Conservation (phyloP, 2,329 filamentous ascomycete species). For the Ophiostoma tasmaniense region DNA sequence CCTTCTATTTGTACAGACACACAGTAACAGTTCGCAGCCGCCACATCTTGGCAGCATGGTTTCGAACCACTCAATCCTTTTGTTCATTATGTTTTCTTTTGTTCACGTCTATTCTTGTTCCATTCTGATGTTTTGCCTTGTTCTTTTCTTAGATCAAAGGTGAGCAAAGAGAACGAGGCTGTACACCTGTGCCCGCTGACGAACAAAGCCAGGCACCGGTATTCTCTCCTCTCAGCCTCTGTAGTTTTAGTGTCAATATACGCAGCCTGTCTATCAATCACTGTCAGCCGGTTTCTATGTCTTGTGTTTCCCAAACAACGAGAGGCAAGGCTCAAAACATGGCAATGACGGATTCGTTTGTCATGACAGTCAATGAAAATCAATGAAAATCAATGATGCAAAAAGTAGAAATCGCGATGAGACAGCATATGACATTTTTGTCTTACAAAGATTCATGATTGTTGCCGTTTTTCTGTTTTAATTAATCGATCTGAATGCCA, state of each 20-base stretch:
- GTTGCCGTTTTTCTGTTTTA: neutral
- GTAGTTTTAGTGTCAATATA: too few relatives aligned
- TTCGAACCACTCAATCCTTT: too few relatives aligned
- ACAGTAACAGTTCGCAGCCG: too few relatives aligned
- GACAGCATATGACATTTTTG: neutral
- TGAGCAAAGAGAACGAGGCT: neutral
- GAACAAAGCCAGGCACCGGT: neutral
- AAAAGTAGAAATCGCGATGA: neutral
- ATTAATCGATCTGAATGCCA: neutral
- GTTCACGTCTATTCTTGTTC: too few relatives aligned
- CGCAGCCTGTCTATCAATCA: too few relatives aligned
- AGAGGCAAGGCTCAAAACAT: neutral
- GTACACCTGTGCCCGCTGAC: neutral
- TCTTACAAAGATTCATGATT: neutral
- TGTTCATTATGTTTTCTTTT: too few relatives aligned
- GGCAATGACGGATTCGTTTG: neutral
- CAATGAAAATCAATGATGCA: too few relatives aligned
- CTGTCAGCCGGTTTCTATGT: neutral
- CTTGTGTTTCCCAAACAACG: constrained; percentile 3
- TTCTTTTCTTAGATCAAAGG: constrained; percentile 1
- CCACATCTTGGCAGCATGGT: neutral
- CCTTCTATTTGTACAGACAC: neutral
- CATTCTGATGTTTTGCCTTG: neutral
- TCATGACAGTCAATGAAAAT: neutral
- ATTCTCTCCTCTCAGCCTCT: too few relatives aligned